phyloP scores from a whole-genome alignment of 225 moss, liverwort and hornwort genomes.

The Asterella californica region DNA sequence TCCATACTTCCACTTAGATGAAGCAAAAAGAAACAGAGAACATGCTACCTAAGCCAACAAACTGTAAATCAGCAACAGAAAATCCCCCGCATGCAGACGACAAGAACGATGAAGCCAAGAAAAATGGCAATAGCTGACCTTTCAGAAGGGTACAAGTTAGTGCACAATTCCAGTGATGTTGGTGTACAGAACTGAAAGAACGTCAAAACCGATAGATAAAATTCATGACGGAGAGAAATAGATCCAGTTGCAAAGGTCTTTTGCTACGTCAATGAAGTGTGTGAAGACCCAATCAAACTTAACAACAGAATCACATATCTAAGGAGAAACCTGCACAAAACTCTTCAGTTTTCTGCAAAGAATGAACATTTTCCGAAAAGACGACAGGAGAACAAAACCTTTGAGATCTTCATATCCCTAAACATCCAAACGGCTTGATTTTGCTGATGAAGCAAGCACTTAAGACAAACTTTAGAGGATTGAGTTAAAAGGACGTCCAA shows the following conservation, averaged over 20 bases:
- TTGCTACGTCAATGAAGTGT: not conserved
- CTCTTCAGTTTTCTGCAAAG: not conserved
- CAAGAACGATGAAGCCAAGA: not conserved
- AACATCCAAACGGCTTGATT: not conserved
- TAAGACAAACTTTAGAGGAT: not conserved
- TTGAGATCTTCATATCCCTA: not conserved
- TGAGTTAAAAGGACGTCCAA: not conserved
- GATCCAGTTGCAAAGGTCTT: not conserved
- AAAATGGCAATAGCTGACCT: not conserved
- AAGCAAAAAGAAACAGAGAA: not conserved
- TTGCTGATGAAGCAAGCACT: not conserved
- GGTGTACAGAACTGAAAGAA: not conserved
- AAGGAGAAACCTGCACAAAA: not conserved
- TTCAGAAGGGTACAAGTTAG: not conserved
- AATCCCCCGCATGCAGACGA: not conserved
- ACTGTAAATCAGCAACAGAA: not conserved
- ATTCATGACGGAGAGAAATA: not conserved
- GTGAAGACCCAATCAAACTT: not conserved
- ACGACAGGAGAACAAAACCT: not conserved
- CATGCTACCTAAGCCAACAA: not conserved
- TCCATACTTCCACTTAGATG: not conserved
- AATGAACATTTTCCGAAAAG: not conserved
- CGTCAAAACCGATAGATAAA: not conserved
- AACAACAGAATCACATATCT: not conserved
- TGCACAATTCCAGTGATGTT: not conserved